Conservation (phyloP, 805 yeast genomes). For the Pichia nanzhaoensis region DNA sequence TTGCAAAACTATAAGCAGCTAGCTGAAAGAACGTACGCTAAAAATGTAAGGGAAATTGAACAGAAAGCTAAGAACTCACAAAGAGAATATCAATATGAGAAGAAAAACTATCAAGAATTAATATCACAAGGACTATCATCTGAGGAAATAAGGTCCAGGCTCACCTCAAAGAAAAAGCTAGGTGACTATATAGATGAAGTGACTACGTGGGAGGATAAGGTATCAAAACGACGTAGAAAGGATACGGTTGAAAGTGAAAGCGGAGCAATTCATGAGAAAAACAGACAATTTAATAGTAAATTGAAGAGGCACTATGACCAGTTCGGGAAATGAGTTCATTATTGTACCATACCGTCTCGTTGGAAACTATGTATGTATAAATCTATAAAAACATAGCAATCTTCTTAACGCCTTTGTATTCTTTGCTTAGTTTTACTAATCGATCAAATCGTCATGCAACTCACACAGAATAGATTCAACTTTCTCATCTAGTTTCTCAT, state of each 20-base stretch:
- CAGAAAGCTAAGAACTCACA: conserved; percentile 16
- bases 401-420: too few species aligned
- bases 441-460: neutral
- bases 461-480: conserved; percentile 7
- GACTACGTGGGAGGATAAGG: conserved; percentile 32
- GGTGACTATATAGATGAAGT: conserved; percentile 30
- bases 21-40: conserved; percentile 56
- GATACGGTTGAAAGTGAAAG: conserved; percentile 32
- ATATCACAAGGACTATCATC: conserved; percentile 20
- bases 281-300: conserved; percentile 67
- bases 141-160: conserved; percentile 18
- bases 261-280: conserved; percentile 60
- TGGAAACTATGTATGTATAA: neutral
- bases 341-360: neutral
- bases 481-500: conserved; percentile 13
- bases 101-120: conserved; percentile 22
- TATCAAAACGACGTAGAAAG: conserved; percentile 32
- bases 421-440: too few species aligned
- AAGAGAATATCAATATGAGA: conserved; percentile 38
- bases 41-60: conserved; percentile 37
- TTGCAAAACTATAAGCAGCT: conserved; percentile 45
- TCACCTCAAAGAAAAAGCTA: conserved; percentile 33
- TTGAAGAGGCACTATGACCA: conserved; percentile 45
- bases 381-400: neutral
- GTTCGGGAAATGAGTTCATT: neutral